phyloP scores from a whole-genome alignment of 2,329 filamentous ascomycete species.

The Fusarium stilboides region DNA sequence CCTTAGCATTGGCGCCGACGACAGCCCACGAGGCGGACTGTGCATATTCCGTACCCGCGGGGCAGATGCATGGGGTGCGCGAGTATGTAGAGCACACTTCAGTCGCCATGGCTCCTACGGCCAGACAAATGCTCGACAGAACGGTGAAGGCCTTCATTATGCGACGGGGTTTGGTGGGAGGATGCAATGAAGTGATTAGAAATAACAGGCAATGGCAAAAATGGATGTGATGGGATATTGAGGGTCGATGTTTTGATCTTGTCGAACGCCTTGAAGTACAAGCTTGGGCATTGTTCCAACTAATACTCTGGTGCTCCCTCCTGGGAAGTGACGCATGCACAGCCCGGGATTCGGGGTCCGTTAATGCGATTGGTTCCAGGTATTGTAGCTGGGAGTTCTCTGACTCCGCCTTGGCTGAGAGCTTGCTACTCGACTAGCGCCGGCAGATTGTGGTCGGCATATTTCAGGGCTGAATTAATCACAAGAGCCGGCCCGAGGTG shows the following conservation, averaged over 20 bases:
- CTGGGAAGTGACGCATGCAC: constrained; percentile 2
- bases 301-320: neutral
- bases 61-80: constrained; percentile 1
- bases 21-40: constrained; percentile 3
- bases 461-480: neutral
- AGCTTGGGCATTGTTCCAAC: constrained; percentile 1
- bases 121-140: constrained; percentile 2
- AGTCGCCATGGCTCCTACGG: constrained; percentile 1
- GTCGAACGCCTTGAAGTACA: neutral
- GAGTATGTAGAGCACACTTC: neutral
- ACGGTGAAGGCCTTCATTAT: constrained; percentile 1
- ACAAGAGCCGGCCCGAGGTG: neutral
- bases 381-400: neutral
- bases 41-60: constrained; percentile 2
- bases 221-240: neutral
- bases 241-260: neutral
- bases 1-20: constrained; percentile 5
- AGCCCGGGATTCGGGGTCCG: neutral
- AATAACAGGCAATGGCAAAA: constrained; percentile 1
- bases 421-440: neutral
- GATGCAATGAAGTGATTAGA: neutral
- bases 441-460: neutral
- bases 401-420: neutral
- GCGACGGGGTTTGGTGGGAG: neutral
- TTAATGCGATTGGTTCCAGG: neutral